Base-by-base conservation (phyloP, 176 grass and related monocot species). In the Carex littledalei region DNA sequence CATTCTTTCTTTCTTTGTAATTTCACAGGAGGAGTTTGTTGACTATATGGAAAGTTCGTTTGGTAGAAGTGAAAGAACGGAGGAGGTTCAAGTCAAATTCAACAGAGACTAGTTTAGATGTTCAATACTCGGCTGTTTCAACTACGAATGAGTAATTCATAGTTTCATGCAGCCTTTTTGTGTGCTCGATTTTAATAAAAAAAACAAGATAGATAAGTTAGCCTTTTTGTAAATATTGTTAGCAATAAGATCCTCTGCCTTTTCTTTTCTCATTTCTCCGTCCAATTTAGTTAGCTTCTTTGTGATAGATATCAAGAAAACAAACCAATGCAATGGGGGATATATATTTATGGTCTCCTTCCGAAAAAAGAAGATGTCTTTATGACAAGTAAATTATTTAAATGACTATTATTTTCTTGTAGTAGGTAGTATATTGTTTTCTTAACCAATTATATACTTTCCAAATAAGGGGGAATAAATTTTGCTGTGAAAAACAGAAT, bases 1-100 rank as follows among this genome's bases (percentile, higher is more conserved):
- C 21, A 22, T 20, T 20, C 6, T 43, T 50, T 50, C 45, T 47
- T 50, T 50, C 10, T 12, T 50, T 50, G 47, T 50, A 50, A 67
- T n/a, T 13, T 78, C 77, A 76, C 86, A 90, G 89, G 57, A 79
- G 58, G 79, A 97, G 94, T 67, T 82, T 92, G 54, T 76, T 93
- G 66, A 86, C 84, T 14, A 81, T 35, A 37, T 92, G 91, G 94
- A 90, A 90, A 89, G 32, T 92, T 67, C 82, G 79, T 16, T 90
- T 59, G 86, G 35, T 88, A 61, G 52, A 79, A 3, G 76, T 91
- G 35, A 97, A 78, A 84, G 86, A 90, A 5, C 73, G 31, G 1
- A 81, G 31, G 1, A 81, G 81, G 14, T 91, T 39, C 26, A 87
- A 84, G 8, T 22, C 84, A 49, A 69, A 78, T 14, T 85, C 15